Evolutionary conservation across 2,329 filamentous ascomycete genomes (phyloP).

Genomic region (Colletotrichum sp.): DNA sequence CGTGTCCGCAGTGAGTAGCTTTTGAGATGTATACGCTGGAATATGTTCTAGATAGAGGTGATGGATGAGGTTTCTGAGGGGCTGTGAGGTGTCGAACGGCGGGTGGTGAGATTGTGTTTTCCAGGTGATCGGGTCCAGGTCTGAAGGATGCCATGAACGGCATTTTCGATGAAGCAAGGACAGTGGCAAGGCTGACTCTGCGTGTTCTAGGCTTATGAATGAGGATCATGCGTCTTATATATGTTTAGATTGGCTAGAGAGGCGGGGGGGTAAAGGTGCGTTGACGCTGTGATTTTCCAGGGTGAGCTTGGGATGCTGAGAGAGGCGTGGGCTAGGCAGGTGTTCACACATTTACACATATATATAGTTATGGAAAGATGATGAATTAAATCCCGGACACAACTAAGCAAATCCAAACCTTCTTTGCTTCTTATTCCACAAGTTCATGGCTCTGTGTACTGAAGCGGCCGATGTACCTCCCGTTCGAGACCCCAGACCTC

Average conservation of each 20-base stretch:
- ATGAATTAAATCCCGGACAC: no score
- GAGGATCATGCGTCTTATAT: neutral
- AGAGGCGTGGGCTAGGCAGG: neutral
- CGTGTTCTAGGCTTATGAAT: neutral
- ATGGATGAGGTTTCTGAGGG: neutral
- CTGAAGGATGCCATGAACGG: neutral
- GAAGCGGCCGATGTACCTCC: no score
- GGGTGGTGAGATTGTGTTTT: neutral
- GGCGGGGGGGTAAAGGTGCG: fast-evolving
- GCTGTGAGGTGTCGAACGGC: fast-evolving
- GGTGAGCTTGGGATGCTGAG: neutral
- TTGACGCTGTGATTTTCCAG: neutral
- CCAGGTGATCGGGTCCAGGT: neutral
- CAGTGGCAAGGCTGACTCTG: no score
- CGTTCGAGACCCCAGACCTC: no score
- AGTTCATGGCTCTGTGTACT: no score
- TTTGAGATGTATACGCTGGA: neutral
- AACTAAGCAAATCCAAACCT: no score
- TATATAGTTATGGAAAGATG: neutral
- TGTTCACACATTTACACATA: neutral
- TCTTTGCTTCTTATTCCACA: no score
- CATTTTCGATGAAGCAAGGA: no score
- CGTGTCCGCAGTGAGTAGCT: neutral
- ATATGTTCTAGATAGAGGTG: neutral
- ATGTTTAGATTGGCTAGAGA: fast-evolving